Percentiles rank a stretch among this genome's conserved stretches.
These are phyloP conservation scores for Balakata baccata DNA, from an alignment of 345 rosid species.

Conservation along the genomic window DNA sequence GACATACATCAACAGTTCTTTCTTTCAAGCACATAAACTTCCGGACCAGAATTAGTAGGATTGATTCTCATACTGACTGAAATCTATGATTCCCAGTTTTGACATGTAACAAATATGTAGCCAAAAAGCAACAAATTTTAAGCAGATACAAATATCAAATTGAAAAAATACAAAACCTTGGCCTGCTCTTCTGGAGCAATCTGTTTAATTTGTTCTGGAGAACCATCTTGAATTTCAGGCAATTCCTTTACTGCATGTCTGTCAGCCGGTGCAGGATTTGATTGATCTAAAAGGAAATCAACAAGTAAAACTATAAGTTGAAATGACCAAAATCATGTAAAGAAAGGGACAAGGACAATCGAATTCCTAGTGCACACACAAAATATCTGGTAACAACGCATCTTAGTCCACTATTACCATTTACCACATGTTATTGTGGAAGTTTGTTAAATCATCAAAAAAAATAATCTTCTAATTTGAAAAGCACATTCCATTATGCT, in stretches of 20 bases:
- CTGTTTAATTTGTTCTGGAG: not conserved
- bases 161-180: not conserved
- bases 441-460: not conserved
- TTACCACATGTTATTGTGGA: not conserved
- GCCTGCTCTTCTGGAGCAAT: slow-evolving; percentile 1
- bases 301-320: not conserved
- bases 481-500: too few species aligned
- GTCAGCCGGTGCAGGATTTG: not conserved
- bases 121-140: not conserved
- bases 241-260: not conserved
- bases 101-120: not conserved
- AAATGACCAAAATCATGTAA: slow-evolving; percentile 14
- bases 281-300: not conserved
- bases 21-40: too few species aligned
- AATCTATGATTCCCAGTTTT: not conserved
- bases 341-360: not conserved
- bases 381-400: slow-evolving; percentile 4
- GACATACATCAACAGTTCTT: too few species aligned
- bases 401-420: not conserved
- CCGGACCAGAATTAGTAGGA: too few species aligned
- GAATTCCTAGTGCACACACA: not conserved
- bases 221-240: slow-evolving; percentile 2
- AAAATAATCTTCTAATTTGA: not conserved
- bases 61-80: not conserved
- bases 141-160: not conserved